Evolutionary conservation across 2,329 filamentous ascomycete genomes (phyloP).

Genomic region (Coniosporium tulheliwenetii): DNA sequence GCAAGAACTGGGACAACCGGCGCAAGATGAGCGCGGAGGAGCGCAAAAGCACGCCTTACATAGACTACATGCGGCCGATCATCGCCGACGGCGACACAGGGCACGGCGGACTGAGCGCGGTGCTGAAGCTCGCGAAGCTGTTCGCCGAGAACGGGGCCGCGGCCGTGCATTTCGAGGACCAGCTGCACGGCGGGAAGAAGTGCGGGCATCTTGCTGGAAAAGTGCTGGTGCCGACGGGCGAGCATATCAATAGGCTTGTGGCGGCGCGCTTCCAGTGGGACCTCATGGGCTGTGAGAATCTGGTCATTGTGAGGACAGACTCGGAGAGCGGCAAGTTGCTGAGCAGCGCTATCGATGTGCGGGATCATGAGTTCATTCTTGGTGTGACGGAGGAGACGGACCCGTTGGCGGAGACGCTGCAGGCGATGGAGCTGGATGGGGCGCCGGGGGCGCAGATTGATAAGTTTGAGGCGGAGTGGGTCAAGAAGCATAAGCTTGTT

Average conservation of each 20-base stretch:
- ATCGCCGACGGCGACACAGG: conserved; percentile 92
- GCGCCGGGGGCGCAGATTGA: conserved; percentile 70
- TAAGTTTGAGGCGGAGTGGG: conserved; percentile 72
- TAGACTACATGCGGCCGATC: conserved; percentile 88
- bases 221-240: conserved; percentile 80
- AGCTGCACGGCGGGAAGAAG: conserved; percentile 95
- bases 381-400: conserved; percentile 67
- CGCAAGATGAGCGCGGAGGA: conserved; percentile 62
- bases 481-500: conserved; percentile 68
- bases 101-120: conserved; percentile 81
- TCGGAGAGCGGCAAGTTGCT: conserved; percentile 86
- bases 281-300: conserved; percentile 88
- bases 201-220: conserved; percentile 95
- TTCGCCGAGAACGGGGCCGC: conserved; percentile 96
- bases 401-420: conserved; percentile 74
- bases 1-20: conserved; percentile 81
- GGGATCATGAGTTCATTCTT: conserved; percentile 94
- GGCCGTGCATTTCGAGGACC: conserved; percentile 94
- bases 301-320: conserved; percentile 89
- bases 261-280: conserved; percentile 96
- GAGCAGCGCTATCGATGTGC: conserved; percentile 78
- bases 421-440: conserved; percentile 73
- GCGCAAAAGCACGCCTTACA: conserved; percentile 61
- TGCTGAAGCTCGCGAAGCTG: conserved; percentile 90
- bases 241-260: conserved; percentile 90